Percentiles rank a stretch among this genome's conserved stretches.
Conservation (phyloP, 2,329 filamentous ascomycete species). For the Pochonia chlamydosporia region DNA sequence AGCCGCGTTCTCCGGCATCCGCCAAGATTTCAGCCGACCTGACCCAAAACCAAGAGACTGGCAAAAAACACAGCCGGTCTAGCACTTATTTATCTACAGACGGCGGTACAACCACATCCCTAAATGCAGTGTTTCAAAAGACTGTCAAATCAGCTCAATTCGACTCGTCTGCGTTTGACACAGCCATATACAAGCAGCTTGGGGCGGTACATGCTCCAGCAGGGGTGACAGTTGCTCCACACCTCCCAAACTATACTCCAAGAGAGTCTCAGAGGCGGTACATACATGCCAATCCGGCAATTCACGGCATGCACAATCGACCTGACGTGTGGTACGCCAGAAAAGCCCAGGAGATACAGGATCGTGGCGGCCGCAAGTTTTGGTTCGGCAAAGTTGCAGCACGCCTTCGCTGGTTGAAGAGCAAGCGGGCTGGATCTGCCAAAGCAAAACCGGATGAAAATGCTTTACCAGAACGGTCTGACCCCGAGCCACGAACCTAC, state of each 20-base stretch:
- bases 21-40: neutral
- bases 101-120: neutral
- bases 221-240: conserved; percentile 12
- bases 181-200: conserved; percentile 32
- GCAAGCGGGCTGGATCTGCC: conserved; percentile 14
- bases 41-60: neutral
- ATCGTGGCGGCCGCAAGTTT: conserved; percentile 42
- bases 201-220: conserved; percentile 16
- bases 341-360: conserved; percentile 45
- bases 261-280: conserved; percentile 30
- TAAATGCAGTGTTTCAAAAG: neutral
- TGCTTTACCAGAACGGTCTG: conserved; percentile 7
- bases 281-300: conserved; percentile 43
- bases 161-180: conserved; percentile 27
- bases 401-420: conserved; percentile 28
- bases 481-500: conserved; percentile 23
- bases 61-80: too few relatives aligned
- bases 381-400: conserved; percentile 41
- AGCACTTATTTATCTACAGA: too few relatives aligned
- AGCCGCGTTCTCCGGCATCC: neutral
- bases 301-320: conserved; percentile 38
- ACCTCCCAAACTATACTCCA: neutral
- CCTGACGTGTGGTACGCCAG: conserved; percentile 38
- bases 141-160: conserved; percentile 5
- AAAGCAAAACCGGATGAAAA: neutral